Conservation (phyloP, 2,329 filamentous ascomycete genomes). For the Ceratocystis smalleyi region DNA sequence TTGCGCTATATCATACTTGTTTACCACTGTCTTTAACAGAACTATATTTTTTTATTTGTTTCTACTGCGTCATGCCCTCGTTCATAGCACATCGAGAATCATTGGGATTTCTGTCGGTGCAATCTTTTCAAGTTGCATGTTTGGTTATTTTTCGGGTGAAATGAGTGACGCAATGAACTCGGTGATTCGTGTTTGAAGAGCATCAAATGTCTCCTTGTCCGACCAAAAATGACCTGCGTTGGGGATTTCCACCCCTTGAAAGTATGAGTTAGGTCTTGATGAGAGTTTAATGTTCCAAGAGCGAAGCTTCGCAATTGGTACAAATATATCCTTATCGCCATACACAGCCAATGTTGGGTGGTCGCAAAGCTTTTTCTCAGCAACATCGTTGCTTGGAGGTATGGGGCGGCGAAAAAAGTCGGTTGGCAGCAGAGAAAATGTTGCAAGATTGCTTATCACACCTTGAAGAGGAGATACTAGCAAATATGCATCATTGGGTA, state of each 20-base stretch:
- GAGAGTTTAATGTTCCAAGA: conserved; percentile 47
- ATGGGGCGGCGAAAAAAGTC: neutral
- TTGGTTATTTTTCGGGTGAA: neutral
- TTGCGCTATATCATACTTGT: too few species aligned
- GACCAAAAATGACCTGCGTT: conserved; percentile 49
- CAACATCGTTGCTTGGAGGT: conserved; percentile 17
- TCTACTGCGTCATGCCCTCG: too few species aligned
- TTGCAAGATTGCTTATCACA: conserved; percentile 43
- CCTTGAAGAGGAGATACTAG: conserved; percentile 54
- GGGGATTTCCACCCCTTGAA: conserved; percentile 33
- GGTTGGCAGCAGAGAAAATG: conserved; percentile 34
- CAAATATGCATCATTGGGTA: conserved; percentile 38
- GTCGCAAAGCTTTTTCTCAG: conserved; percentile 40
- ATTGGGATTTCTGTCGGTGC: neutral
- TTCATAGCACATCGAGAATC: too few species aligned
- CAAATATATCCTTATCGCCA: conserved; percentile 61
- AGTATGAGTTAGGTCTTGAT: conserved; percentile 29
- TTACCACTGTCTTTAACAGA: too few species aligned
- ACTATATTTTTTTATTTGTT: too few species aligned
- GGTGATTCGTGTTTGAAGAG: conserved; percentile 23
- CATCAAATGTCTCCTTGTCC: conserved; percentile 34
- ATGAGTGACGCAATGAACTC: conserved; percentile 17
- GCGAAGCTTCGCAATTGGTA: conserved; percentile 46
- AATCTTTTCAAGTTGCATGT: neutral
- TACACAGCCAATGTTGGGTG: conserved; percentile 55